Evolutionary conservation across 1,284 basidiomycete species (phyloP).

Genomic region (Austropuccinia psidii): DNA sequence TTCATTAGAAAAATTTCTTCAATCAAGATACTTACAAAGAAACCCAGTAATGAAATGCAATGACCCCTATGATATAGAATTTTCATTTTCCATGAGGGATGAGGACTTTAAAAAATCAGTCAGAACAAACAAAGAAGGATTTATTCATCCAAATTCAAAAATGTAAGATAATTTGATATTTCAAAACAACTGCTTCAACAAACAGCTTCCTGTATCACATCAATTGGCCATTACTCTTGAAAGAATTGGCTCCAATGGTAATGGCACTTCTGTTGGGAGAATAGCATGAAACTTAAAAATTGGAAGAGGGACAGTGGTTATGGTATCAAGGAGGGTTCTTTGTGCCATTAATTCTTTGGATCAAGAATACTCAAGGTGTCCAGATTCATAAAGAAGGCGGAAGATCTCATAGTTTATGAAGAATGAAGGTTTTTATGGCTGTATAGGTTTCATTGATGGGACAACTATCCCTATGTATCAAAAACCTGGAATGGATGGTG

Average conservation of each 20-base stretch:
- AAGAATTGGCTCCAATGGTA: conserved; percentile 11
- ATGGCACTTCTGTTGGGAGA: not conserved
- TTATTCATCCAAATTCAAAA: not conserved
- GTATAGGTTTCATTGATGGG: conserved; percentile 5
- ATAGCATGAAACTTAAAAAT: not conserved
- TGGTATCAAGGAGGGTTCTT: not conserved
- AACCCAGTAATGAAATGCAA: no score
- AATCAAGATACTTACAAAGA: no score
- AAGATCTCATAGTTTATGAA: not conserved
- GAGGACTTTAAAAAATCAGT: not conserved
- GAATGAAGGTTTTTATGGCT: conserved; percentile 1
- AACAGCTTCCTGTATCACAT: not conserved
- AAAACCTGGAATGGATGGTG: not conserved
- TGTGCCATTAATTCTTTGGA: not conserved
- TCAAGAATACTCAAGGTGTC: not conserved
- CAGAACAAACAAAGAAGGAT: not conserved
- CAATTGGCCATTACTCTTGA: conserved; percentile 5
- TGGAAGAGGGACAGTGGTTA: conserved; percentile 1
- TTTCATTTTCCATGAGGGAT: not conserved
- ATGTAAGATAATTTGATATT: not conserved
- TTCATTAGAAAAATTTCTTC: no score
- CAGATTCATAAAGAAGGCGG: not conserved
- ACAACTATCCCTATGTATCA: conserved; percentile 7
- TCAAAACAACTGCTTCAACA: not conserved
- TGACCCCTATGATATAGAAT: not conserved